Base-by-base conservation (phyloP, 495 filamentous ascomycete species). In the Rostrohypoxylon terebratum region DNA sequence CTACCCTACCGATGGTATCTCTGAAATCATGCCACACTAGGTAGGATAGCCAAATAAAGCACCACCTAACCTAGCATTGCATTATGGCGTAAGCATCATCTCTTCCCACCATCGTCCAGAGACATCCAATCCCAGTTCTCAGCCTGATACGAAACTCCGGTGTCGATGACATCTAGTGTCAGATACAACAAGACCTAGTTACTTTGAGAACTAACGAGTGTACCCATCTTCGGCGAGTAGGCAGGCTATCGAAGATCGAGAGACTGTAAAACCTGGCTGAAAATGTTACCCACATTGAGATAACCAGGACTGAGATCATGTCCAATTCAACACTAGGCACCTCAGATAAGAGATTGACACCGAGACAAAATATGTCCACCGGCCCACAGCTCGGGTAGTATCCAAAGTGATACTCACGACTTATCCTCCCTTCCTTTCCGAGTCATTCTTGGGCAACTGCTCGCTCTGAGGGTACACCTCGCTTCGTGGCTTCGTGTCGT, bases 341-440 rank as follows among this genome's bases (percentile, higher is more conserved):
- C 69, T 68, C 63, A 68, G 54, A 44, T 51, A 61, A 45, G 66
- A 65, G 36, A 68, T 76, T 53, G 51, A 21, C 33, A 59, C 33
- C 44, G 54, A 47, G 69, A 45, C 51, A 60, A 75, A 13, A 57
- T n/a, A 57, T 53, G 63, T 44, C 42, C 33, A 47, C 45, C 31
- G 59, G 48, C 18, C 66, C 40, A 62, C 57, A 58, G 57, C 60
- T 48, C 33, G 59, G 23, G 64, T 55, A 34, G 55, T 74, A 76
- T 75, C 71, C 76, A 76, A 76, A 69, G 66, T 65, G 44, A 67
- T 64, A 47, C 58, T 61, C 7, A 10, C 13, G 25, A 55, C 33
- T 82, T 77, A 88, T 33, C 86, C 86, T 2, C 86, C 86, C 59
- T 87, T 87, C 50, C 86, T 83, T 38, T 88, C 81, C 14, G 81